phyloP scores from a whole-genome alignment of 306 rosid species.

The Sophora flavescens region DNA sequence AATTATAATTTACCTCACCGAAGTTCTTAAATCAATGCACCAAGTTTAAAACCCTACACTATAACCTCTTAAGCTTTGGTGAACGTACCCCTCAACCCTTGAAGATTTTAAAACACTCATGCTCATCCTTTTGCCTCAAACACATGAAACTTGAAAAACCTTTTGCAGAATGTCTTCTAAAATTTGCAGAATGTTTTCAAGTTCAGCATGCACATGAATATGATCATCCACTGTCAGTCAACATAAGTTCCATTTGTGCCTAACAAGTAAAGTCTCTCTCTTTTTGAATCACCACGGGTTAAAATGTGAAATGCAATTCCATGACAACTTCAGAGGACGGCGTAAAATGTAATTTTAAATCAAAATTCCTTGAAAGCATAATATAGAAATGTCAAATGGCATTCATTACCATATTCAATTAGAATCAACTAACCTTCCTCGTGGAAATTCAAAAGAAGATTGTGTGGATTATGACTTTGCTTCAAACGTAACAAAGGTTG shows the following conservation, averaged over 20 bases:
- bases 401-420: conserved; percentile 29
- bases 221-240: background rate
- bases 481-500: conserved; percentile 83
- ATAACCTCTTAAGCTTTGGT: background rate
- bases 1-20: background rate
- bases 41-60: background rate
- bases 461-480: conserved; percentile 95
- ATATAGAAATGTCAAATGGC: conserved; percentile 6
- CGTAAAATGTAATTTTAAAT: background rate
- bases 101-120: background rate
- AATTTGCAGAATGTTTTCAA: background rate
- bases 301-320: background rate
- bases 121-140: background rate
- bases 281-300: background rate
- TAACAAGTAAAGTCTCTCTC: conserved; percentile 9
- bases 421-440: conserved; percentile 72
- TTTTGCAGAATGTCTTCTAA: background rate
- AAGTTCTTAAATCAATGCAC: background rate
- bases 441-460: conserved; percentile 79
- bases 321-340: conserved; percentile 11
- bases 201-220: background rate
- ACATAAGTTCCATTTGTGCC: too few relatives aligned
- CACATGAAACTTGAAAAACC: background rate
- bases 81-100: background rate
- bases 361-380: background rate